A percentile compares a stretch with the other conserved stretches of the same genome.
phyloP scores from a whole-genome alignment of 2,329 filamentous ascomycete genomes.

The Alternaria sp. region DNA sequence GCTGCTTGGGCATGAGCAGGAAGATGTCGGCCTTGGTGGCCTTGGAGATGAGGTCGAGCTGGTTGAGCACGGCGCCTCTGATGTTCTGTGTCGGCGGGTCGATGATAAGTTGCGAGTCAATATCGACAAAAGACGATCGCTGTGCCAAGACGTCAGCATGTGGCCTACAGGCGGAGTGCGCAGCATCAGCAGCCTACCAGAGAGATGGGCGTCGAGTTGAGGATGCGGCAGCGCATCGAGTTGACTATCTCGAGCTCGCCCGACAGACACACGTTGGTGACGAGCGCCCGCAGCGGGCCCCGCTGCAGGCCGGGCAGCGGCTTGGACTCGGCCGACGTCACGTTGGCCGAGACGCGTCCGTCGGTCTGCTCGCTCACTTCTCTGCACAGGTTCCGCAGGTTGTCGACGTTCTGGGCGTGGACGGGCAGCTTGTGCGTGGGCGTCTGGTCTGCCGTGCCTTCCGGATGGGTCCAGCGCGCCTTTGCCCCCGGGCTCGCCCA shows the following conservation, averaged over 20 bases:
- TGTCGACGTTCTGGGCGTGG: slow-evolving; percentile 83
- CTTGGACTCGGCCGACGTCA: slow-evolving; percentile 81
- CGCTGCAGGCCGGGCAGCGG: slow-evolving; percentile 59
- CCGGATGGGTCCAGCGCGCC: slow-evolving; percentile 90
- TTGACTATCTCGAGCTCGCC: slow-evolving; percentile 87
- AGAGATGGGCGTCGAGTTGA: slow-evolving; percentile 91
- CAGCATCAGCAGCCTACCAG: slow-evolving; percentile 67
- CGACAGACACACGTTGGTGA: slow-evolving; percentile 88
- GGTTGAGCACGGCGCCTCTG: slow-evolving; percentile 77
- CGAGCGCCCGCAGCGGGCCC: slow-evolving; percentile 57
- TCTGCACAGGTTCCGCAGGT: slow-evolving; percentile 78
- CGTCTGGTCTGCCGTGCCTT: slow-evolving; percentile 81
- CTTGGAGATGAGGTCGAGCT: slow-evolving; percentile 83
- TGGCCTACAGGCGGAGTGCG: slow-evolving; percentile 17
- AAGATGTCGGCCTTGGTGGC: slow-evolving; percentile 98
- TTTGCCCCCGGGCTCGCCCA: slow-evolving; percentile 89
- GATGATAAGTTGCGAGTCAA: slow-evolving; percentile 88
- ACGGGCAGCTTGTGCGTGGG: slow-evolving; percentile 90
- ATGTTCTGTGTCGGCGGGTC: slow-evolving; percentile 73
- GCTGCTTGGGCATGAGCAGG: slow-evolving; percentile 86
- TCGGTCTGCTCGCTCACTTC: slow-evolving; percentile 73
- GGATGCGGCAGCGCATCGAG: slow-evolving; percentile 84
- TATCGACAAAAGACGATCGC: slow-evolving; percentile 92
- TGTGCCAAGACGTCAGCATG: slow-evolving; percentile 52
- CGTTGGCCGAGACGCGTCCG: slow-evolving; percentile 77